Base-by-base conservation (phyloP, 495 filamentous ascomycete genomes). In the Xylaria intraflava region DNA sequence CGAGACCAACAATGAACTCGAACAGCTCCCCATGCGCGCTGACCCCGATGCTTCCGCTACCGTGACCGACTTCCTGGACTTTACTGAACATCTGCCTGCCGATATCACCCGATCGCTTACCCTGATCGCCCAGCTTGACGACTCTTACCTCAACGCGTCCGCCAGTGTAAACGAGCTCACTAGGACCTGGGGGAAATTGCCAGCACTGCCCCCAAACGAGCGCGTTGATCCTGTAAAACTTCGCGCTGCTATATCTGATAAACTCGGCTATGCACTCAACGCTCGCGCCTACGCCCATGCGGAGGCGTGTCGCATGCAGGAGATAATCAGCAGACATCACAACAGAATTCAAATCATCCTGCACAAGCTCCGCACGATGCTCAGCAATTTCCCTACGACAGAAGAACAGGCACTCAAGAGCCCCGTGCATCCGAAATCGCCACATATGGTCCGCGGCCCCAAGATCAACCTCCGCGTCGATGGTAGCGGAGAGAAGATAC, bases 1-100 rank as follows among this genome's bases (percentile, higher is more conserved):
- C 31, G 35, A 62, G 12, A 29, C 65, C n/a, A 64, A 56, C 53
- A 66, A 62, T 47, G 53, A 55, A 39, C 62, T 70, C 20, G 62
- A 62, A 29, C 58, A 68, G 0, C 62, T 74, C 40, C 57, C 53
- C 45, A 62, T 73, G 61, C 72, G 72, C 58, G 72, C 81, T 35
- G 90, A 98, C 61, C 92, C 92, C 17, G 93, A 98, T 70, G 87
- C 89, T n/a, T 88, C 95, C 57, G 86, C 90, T 8, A 93, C 89
- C 49, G 85, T 96, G 14, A 92, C 87, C 56, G 93, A 98, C 72
- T 98, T 90, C 69, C 85, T 95, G 61, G 93, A 96, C 69, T 95
- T 83, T 69, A 96, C 93, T 57, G 93, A 98, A 73, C 94, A 93
- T 73, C 88, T 97, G 17, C 92, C 93, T 14, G 86, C 90, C 27